Evolutionary conservation across 2,329 filamentous ascomycete species (phyloP).

Genomic region (Colletotrichum sp.): DNA sequence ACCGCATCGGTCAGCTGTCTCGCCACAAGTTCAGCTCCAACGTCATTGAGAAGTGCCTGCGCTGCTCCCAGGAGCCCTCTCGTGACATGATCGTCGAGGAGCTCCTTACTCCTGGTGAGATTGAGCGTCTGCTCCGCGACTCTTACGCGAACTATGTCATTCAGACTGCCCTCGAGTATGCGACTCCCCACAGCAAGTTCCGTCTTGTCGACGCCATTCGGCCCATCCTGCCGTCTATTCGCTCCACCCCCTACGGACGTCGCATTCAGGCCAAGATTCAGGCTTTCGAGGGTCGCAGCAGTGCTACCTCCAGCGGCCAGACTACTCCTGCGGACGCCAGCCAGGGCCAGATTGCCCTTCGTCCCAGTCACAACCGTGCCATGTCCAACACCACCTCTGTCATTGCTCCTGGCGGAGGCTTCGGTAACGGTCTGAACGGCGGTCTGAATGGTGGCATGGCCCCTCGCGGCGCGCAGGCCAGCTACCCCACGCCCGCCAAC

Average conservation of each 20-base stretch:
- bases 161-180: constrained; percentile 91
- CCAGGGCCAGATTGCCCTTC: constrained; percentile 59
- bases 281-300: constrained; percentile 57
- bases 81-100: constrained; percentile 87
- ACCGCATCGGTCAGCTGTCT: constrained; percentile 74
- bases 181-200: constrained; percentile 74
- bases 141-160: constrained; percentile 98
- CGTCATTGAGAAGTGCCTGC: constrained; percentile 95
- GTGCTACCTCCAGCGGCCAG: constrained; percentile 51
- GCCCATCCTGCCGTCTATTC: constrained; percentile 82
- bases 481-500: constrained; percentile 36
- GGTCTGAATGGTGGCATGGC: constrained; percentile 27
- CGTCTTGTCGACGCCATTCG: constrained; percentile 85
- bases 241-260: constrained; percentile 91
- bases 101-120: constrained; percentile 74
- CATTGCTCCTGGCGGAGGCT: constrained; percentile 31
- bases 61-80: constrained; percentile 77
- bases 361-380: constrained; percentile 46
- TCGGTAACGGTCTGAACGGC: constrained; percentile 32
- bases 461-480: constrained; percentile 37
- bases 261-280: constrained; percentile 91
- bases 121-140: constrained; percentile 89
- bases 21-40: constrained; percentile 99
- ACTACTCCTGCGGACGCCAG: constrained; percentile 57
- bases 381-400: constrained; percentile 45